phyloP scores from a whole-genome alignment of 257 asterid genomes.

The Datura wrightii region DNA sequence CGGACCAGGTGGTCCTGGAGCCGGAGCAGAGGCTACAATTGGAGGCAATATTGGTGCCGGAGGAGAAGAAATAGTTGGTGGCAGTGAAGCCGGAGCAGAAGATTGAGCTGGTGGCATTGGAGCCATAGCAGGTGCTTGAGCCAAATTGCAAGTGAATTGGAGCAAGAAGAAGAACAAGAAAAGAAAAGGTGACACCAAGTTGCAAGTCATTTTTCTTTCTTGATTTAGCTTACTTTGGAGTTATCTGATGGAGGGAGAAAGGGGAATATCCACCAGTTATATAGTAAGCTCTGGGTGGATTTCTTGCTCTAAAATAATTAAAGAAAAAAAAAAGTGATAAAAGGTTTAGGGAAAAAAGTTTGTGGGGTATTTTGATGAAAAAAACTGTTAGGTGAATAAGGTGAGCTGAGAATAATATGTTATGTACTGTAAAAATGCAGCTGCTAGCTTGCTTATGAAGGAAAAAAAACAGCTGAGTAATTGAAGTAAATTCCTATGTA shows the following conservation, averaged over 20 bases:
- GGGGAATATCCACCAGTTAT: conserved; percentile 31
- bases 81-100: conserved; percentile 38
- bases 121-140: conserved; percentile 40
- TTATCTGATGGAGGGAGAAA: not conserved
- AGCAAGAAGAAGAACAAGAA: conserved; percentile 39
- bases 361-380: not conserved
- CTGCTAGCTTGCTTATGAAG: conserved; percentile 53
- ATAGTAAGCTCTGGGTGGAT: not conserved
- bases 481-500: too few relatives aligned
- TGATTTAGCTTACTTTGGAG: not conserved
- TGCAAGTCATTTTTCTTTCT: conserved; percentile 23
- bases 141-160: conserved; percentile 28
- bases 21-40: conserved; percentile 30
- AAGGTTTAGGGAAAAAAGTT: conserved; percentile 1
- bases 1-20: conserved; percentile 51
- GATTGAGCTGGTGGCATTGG: conserved; percentile 31
- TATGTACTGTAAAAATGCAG: conserved; percentile 43
- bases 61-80: not conserved
- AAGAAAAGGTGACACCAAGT: conserved; percentile 24
- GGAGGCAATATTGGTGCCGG: not conserved
- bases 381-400: conserved; percentile 36
- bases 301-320: not conserved
- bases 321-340: not conserved
- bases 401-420: conserved; percentile 37
- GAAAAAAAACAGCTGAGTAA: conserved; percentile 35